Evolutionary conservation across 2,329 filamentous ascomycete genomes (phyloP), one percentile per base, ranked within the genome.

Genomic region (Aureobasidium sp.): DNA sequence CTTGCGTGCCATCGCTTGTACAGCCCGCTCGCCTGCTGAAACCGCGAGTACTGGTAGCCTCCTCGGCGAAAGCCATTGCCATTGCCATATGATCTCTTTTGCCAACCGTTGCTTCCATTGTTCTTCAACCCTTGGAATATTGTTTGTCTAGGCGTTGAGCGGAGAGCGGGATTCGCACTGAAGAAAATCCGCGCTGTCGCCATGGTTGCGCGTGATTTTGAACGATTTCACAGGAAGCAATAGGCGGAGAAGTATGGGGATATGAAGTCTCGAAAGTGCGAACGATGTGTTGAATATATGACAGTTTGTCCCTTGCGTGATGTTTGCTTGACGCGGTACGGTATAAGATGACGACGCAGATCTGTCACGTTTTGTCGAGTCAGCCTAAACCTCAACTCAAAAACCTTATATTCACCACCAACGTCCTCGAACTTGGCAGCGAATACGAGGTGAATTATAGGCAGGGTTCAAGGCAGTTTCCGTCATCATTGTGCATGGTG

Each of bases 1-100:
- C 72, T 68, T 3, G 71, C 70, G 0, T 73, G 72, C 78, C 78
- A 81, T 62, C 66, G 55, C 16, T 45, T 39, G 32, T 73, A 65
- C 3, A 72, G 55, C 37, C 62, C 62, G 32, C 62, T 49, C 13
- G 66, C 62, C 42, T 62, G 63, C 58, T 69, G 63, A 62, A 73
- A 73, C 34, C 69, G 69, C 50, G 68, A 67, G 61, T 72, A 73
- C 59, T 71, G 69, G 65, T 69, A 71, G 16, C 60, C 25, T 8
- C 49, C 41, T 36, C 50, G 50, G 3, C 41, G 30, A n/a, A 47
- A 62, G 32, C 60, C 50, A 37, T 62, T 55, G 34, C 37, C 44
- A 29, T 54, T 52, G 16, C 61, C 37, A 8, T n/a, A 52, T 11
- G 49, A 44, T 5, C 45, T 47, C 3, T 32, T 41, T 10, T 49